Conservation (phyloP, 139 green algal genomes). For the Asterochloris erici region DNA sequence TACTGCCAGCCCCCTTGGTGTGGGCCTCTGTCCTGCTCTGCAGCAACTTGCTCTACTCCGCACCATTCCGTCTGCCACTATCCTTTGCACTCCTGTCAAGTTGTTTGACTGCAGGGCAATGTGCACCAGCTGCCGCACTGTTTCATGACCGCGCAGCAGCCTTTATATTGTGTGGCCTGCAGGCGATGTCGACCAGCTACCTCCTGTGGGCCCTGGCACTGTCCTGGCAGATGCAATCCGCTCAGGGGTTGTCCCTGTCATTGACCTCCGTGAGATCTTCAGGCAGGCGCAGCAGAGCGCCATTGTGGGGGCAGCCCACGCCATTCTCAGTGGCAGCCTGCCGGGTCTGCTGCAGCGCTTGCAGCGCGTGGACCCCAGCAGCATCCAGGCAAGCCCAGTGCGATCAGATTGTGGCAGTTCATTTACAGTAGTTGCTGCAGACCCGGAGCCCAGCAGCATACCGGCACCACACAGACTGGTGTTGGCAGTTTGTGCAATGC, state of each 20-base stretch:
- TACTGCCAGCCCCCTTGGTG: slow-evolving; percentile 31
- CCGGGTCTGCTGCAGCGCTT: slow-evolving; percentile 37
- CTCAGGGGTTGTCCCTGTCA: slow-evolving; percentile 43
- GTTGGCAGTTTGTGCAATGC: too few species aligned
- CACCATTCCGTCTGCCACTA: too few species aligned
- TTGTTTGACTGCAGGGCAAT: too few species aligned
- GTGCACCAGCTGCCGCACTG: too few species aligned
- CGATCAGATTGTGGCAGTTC: neutral
- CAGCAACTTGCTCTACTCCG: too few species aligned
- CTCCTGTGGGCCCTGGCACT: slow-evolving; percentile 63
- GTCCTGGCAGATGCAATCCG: slow-evolving; percentile 52
- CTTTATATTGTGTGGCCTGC: neutral
- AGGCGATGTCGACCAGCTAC: slow-evolving; percentile 86
- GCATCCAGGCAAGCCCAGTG: neutral
- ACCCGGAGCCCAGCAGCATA: neutral
- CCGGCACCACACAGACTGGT: too few species aligned
- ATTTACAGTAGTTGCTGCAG: neutral
- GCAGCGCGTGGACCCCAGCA: neutral
- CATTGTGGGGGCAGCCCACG: slow-evolving; percentile 69
- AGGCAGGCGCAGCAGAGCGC: slow-evolving; percentile 49
- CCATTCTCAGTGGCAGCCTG: slow-evolving; percentile 49
- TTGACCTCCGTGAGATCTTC: slow-evolving; percentile 74
- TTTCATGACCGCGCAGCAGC: neutral
- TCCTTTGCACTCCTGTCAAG: too few species aligned
- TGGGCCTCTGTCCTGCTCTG: too few species aligned